Percentiles rank a stretch among this genome's conserved stretches.
Conservation (phyloP, 1,284 basidiomycete species). For the Stereum hirsutum region DNA sequence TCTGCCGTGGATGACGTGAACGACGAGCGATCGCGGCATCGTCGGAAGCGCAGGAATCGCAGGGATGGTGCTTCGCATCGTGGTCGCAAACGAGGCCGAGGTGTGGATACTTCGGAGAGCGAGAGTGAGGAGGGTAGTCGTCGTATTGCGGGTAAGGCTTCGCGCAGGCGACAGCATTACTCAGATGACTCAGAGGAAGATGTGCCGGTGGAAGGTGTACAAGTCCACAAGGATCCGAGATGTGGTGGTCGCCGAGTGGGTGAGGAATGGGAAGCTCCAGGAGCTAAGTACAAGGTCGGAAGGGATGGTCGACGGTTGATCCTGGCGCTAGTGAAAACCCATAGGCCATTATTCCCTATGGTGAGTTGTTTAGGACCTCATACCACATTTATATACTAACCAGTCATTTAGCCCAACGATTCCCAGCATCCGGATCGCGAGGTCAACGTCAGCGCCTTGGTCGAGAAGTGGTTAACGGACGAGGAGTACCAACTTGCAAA, state of each 20-base stretch:
- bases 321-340: constrained; percentile 59
- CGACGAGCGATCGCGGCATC: constrained; percentile 17
- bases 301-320: constrained; percentile 60
- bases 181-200: constrained; percentile 22
- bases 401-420: constrained; percentile 49
- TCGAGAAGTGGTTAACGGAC: constrained; percentile 71
- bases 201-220: constrained; percentile 33
- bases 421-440: constrained; percentile 67
- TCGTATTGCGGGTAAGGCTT: constrained; percentile 17
- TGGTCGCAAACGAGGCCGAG: constrained; percentile 59
- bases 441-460: constrained; percentile 54
- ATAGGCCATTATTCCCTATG: constrained; percentile 61
- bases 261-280: constrained; percentile 67
- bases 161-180: constrained; percentile 27
- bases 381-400: constrained; percentile 4
- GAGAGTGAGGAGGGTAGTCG: constrained; percentile 31
- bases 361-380: constrained; percentile 28
- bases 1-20: constrained; percentile 18
- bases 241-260: constrained; percentile 52
- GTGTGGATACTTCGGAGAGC: constrained; percentile 39
- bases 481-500: constrained; percentile 62
- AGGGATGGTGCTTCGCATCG: constrained; percentile 35
- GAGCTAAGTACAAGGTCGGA: constrained; percentile 60
- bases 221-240: constrained; percentile 35
- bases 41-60: constrained; percentile 32